These are phyloP conservation scores for Aspergillus aculeatinus DNA, from an alignment of 2,329 filamentous ascomycete species.

Conservation along the genomic window DNA sequence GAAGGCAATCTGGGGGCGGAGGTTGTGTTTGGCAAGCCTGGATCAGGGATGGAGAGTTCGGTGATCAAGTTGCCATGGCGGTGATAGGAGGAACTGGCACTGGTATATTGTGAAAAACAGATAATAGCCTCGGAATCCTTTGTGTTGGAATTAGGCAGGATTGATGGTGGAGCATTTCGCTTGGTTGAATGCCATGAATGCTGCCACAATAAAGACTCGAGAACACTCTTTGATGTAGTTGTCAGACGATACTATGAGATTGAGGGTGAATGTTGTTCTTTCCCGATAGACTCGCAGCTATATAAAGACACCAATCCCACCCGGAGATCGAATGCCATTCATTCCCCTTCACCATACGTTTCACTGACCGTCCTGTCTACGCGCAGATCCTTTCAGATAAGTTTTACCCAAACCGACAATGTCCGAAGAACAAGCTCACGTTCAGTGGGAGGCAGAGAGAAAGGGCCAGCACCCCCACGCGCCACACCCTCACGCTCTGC, in stretches of 20 bases:
- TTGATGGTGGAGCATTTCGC: background rate
- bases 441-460: background rate
- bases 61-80: constrained; percentile 30
- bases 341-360: too few relatives aligned
- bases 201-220: background rate
- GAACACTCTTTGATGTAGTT: background rate
- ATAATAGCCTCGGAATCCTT: background rate
- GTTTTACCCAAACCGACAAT: background rate
- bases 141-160: background rate
- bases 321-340: background rate
- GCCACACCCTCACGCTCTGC: too few relatives aligned
- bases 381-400: too few relatives aligned
- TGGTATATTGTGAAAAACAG: too few relatives aligned
- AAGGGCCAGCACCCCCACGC: background rate
- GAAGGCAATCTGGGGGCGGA: constrained; percentile 28
- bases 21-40: constrained; percentile 34
- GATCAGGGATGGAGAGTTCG: constrained; percentile 27
- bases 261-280: background rate
- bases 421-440: background rate
- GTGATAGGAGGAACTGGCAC: background rate
- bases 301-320: background rate
- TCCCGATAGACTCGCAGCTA: background rate
- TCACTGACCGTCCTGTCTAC: too few relatives aligned
- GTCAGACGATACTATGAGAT: background rate
- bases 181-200: background rate